A percentile compares a stretch with the other conserved stretches of the same genome.
Conservation (phyloP, 805 yeast species). For the Spathaspora passalidarum region DNA sequence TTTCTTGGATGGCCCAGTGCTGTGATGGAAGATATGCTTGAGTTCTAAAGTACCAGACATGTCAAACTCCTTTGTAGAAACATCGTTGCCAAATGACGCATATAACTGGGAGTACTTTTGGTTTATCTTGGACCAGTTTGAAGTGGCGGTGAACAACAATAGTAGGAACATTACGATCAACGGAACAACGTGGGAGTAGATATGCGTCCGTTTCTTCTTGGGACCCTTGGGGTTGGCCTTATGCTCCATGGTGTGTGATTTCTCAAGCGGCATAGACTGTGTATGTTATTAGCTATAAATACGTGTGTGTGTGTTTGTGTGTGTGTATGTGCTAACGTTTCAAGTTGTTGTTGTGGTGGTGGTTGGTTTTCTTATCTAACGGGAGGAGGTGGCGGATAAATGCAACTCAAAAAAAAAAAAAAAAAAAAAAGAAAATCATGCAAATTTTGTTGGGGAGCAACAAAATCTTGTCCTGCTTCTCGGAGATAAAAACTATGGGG, state of each 20-base stretch:
- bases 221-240: background rate
- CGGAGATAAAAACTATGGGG: background rate
- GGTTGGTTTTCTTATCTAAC: background rate
- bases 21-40: slow-evolving; percentile 63
- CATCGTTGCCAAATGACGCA: background rate
- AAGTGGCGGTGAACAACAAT: background rate
- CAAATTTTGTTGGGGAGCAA: slow-evolving; percentile 2
- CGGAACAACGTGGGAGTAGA: background rate
- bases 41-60: slow-evolving; percentile 22
- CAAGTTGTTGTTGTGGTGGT: background rate
- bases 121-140: background rate
- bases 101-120: background rate
- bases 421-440: background rate
- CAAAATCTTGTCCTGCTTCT: background rate
- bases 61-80: background rate
- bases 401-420: background rate
- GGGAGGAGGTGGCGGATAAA: background rate
- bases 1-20: slow-evolving; percentile 41
- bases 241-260: background rate
- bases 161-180: background rate
- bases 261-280: background rate
- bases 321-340: too few species aligned
- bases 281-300: background rate
- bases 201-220: background rate
- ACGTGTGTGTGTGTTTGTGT: background rate